phyloP scores from a whole-genome alignment of 345 rosid species.

The Mangifera indica region DNA sequence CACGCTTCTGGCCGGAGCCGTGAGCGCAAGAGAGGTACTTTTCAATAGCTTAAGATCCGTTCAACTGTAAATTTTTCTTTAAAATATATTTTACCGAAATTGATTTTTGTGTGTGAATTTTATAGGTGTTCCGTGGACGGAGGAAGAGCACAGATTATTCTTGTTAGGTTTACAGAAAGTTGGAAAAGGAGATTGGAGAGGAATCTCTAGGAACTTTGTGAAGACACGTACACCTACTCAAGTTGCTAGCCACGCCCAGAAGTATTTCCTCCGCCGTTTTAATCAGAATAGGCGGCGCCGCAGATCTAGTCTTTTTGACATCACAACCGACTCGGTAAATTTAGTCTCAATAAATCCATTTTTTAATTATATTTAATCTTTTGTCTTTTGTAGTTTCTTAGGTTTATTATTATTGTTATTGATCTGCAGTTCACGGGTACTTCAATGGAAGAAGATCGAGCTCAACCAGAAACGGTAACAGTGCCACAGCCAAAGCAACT shows the following conservation, averaged over 20 bases:
- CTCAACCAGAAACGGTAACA: conserved; percentile 22
- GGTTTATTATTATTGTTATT: not conserved
- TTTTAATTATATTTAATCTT: not conserved
- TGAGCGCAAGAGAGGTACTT: conserved; percentile 70
- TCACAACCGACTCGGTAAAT: conserved; percentile 55
- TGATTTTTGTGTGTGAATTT: not conserved
- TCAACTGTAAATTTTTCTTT: not conserved
- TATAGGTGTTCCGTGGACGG: conserved; percentile 81
- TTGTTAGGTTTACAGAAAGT: conserved; percentile 64
- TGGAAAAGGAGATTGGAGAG: conserved; percentile 86
- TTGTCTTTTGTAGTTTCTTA: too few species aligned
- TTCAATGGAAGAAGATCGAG: conserved; percentile 43
- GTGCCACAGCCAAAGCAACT: conserved; percentile 23
- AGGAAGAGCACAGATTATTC: conserved; percentile 69
- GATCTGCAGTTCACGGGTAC: conserved; percentile 36
- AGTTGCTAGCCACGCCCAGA: conserved; percentile 86
- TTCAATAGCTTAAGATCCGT: not conserved
- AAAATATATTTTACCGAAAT: not conserved
- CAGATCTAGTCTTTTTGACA: conserved; percentile 74
- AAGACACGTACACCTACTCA: conserved; percentile 81
- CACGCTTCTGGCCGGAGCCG: conserved; percentile 64
- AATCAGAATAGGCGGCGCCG: conserved; percentile 71
- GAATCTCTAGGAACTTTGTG: conserved; percentile 72
- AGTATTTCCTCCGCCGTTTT: conserved; percentile 65
- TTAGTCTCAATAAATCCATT: not conserved